phyloP scores from a whole-genome alignment of 768 basidiomycete species.

The Suillus lakei region DNA sequence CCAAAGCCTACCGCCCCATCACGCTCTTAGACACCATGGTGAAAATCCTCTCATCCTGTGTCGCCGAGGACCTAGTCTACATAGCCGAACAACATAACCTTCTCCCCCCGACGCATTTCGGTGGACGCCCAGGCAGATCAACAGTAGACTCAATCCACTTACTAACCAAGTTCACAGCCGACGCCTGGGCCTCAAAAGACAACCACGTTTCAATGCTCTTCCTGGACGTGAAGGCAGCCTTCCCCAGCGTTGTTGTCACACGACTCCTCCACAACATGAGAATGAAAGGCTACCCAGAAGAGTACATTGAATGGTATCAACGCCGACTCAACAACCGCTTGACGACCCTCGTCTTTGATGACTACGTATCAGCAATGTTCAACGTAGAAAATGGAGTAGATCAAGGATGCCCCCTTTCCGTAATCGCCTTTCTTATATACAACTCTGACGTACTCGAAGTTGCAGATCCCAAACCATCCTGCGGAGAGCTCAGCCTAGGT shows the following conservation, averaged over 20 bases:
- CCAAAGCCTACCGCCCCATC: constrained; percentile 40
- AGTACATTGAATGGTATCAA: constrained; percentile 11
- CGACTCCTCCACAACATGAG: not conserved
- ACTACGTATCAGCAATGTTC: constrained; percentile 22
- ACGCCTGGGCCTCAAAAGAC: too few species aligned
- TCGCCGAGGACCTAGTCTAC: constrained; percentile 5
- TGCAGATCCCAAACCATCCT: not conserved
- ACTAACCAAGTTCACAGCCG: too few species aligned
- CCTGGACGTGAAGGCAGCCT: too few species aligned
- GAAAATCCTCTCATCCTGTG: constrained; percentile 16
- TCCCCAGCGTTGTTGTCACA: too few species aligned
- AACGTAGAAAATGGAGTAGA: constrained; percentile 27
- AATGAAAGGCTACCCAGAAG: not conserved
- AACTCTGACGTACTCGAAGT: constrained; percentile 29
- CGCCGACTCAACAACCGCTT: not conserved
- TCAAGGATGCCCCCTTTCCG: constrained; percentile 37
- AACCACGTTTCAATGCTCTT: too few species aligned
- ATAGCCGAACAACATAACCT: constrained; percentile 8
- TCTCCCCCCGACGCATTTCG: not conserved
- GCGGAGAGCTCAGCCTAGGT: not conserved
- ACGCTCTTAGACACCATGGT: constrained; percentile 30
- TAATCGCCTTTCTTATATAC: constrained; percentile 31
- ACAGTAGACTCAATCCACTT: constrained; percentile 2
- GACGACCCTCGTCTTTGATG: constrained; percentile 27
- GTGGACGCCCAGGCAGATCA: not conserved